phyloP scores from a whole-genome alignment of 495 filamentous ascomycete genomes.

The Platismatia glauca region DNA sequence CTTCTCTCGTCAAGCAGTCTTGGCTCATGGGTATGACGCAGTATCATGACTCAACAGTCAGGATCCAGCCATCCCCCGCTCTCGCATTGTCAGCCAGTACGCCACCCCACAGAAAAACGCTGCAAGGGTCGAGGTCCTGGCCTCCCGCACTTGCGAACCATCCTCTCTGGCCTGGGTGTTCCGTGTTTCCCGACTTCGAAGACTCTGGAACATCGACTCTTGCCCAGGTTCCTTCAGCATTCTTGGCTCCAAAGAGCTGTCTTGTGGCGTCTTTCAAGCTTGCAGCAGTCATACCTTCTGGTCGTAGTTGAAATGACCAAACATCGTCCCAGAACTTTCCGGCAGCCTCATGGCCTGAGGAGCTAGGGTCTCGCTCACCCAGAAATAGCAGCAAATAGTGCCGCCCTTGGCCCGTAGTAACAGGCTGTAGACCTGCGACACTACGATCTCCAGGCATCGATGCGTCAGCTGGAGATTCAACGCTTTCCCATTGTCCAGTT shows the following conservation, averaged over 20 bases:
- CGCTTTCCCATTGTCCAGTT: slow-evolving; percentile 21
- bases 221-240: slow-evolving; percentile 33
- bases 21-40: not conserved
- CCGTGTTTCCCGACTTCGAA: slow-evolving; percentile 10
- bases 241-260: slow-evolving; percentile 41
- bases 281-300: slow-evolving; percentile 29
- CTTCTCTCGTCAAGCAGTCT: not conserved
- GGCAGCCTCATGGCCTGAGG: slow-evolving; percentile 53
- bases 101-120: slow-evolving; percentile 40
- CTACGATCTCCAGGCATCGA: slow-evolving; percentile 34
- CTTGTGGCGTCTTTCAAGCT: slow-evolving; percentile 33
- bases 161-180: slow-evolving; percentile 27
- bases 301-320: slow-evolving; percentile 61
- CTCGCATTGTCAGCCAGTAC: slow-evolving; percentile 39
- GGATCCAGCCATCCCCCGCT: slow-evolving; percentile 39
- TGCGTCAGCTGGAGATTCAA: slow-evolving; percentile 5
- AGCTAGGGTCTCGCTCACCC: slow-evolving; percentile 56
- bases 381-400: slow-evolving; percentile 56
- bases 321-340: slow-evolving; percentile 63
- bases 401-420: slow-evolving; percentile 44
- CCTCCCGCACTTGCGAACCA: slow-evolving; percentile 35
- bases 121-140: slow-evolving; percentile 23
- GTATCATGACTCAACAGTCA: slow-evolving; percentile 18
- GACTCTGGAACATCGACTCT: slow-evolving; percentile 20
- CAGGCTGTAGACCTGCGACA: slow-evolving; percentile 37